Evolutionary conservation across 352 stramenopile species (phyloP).

Genomic region (Pythium rishiriense): DNA sequence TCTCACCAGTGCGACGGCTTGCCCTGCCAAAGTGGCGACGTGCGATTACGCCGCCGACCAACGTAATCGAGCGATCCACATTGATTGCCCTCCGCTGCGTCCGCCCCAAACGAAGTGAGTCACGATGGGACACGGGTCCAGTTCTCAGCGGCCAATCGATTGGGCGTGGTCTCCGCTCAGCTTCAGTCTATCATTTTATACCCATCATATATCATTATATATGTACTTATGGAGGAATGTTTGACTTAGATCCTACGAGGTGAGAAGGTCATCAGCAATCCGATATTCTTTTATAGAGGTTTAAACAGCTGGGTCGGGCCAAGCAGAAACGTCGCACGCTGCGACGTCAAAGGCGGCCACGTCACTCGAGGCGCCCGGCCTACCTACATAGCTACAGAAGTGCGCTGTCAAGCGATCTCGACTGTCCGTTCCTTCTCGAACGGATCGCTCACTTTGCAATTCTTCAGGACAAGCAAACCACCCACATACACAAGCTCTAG

Average conservation of each 20-base stretch:
- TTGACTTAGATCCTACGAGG: background rate
- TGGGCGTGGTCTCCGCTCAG: background rate
- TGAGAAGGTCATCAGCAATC: background rate
- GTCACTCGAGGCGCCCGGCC: background rate
- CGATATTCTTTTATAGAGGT: background rate
- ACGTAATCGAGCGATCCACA: background rate
- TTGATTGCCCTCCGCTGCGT: background rate
- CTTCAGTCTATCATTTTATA: background rate
- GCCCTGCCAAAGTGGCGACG: too few relatives aligned
- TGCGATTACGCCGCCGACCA: background rate
- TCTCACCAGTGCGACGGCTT: too few relatives aligned
- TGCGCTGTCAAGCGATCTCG: too few relatives aligned
- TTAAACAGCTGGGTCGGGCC: background rate
- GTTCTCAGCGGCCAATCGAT: background rate
- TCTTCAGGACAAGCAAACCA: slow-evolving; percentile 9
- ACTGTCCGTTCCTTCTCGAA: background rate
- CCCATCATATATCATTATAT: background rate
- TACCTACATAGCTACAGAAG: background rate
- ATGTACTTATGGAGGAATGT: background rate
- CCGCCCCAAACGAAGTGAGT: background rate
- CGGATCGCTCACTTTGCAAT: slow-evolving; percentile 25
- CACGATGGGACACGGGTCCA: background rate
- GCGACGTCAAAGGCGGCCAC: background rate
- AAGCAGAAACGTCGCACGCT: background rate
- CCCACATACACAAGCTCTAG: slow-evolving; percentile 2